Evolutionary conservation across 257 asterid genomes (phyloP), one percentile per base, ranked within the genome.

Genomic region (Solanum rostratum): DNA sequence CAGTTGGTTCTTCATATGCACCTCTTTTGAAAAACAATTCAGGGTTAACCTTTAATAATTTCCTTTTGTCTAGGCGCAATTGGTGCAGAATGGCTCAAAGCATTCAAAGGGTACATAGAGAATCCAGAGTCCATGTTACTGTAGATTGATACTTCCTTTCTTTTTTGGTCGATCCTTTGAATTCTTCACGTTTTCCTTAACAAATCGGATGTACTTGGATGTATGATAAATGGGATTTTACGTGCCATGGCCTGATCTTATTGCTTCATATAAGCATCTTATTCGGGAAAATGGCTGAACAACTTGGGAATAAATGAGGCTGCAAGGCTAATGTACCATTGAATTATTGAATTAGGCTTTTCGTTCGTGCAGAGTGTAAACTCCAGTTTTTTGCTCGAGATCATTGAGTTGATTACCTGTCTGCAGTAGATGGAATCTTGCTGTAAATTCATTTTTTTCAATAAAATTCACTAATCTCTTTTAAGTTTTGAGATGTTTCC

Each of bases 41-140:
- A 29, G 1, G 66, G 1, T 22, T 45, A 22, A 39, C n/a, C 74
- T 29, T 18, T 45, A 43, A 73, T 62, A 52, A 80, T 81, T 65
- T 69, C 9, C 54, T 37, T 33, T 70, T 69, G 41, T 86, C 78
- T 84, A 97, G 99, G 99, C 33, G 99, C 99, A 15, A 89, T 97
- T 45, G 99, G 99, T 69, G 99, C 99, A 4, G 99, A 97, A 90
- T 97, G 99, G 99, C 91, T 97, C 86, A 97, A 95, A 90, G 98
- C 98, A 50, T 97, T 97, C 43, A 97, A 97, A 88, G 96, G 98
- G 86, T 97, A 95, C 92, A 92, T 97, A 20, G 99, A 97, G 92
- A 95, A 90, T 84, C 99, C 99, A 7, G 97, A 95, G 86, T 86
- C 97, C 1, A 95, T 97, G 99, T 81, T 96, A 90, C 98, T 97